Evolutionary conservation across 2,329 filamentous ascomycete species (phyloP), one percentile per base, ranked within the genome.

Genomic region (Colletotrichum liaoningense): DNA sequence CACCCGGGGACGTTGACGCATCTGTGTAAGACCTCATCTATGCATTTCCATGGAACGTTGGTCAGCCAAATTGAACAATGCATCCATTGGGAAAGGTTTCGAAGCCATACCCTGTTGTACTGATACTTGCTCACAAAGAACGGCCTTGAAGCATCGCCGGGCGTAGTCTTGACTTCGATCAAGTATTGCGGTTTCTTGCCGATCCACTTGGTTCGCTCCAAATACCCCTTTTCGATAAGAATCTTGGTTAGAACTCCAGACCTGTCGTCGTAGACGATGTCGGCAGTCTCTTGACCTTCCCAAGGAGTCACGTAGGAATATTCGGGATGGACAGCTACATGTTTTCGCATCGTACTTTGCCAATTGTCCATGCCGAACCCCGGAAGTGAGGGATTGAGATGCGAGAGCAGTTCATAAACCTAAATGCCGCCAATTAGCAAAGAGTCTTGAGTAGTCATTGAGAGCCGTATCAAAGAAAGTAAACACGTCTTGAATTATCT

Each of bases 101-200:
- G 9, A 19, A 49, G 19, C 9, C 82, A 75, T 77, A 86, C 85
- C 74, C 79, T 77, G 38, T 79, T 69, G 62, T 85, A 86, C 75
- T 89, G 87, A 1, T 76, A 73, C 35, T 83, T 81, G 75, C 84
- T 88, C 79, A 89, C 83, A 58, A 78, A 88, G 68, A 89, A 88
- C 0, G 84, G 81, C 5, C 81, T 84, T 2, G 80, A 77, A 56
- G 79, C 82, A 1, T 74, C 62, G 0, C 78, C 77, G 0, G 82
- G 84, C 0, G 86, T 88, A 0, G 86, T 82, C 76, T 89, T 89
- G 35, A 89, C 87, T 67, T 89, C 88, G 2, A 89, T 83, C 22
- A 82, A 84, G 74, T 87, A 89, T 33, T 80, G 74, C 0, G 83
- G 85, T 4, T 59, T 76, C 63, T 69, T 73, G 12, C 57, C 76